Evolutionary conservation across 2,329 filamentous ascomycete species (phyloP).

Genomic region (Bipolaris gigantea): DNA sequence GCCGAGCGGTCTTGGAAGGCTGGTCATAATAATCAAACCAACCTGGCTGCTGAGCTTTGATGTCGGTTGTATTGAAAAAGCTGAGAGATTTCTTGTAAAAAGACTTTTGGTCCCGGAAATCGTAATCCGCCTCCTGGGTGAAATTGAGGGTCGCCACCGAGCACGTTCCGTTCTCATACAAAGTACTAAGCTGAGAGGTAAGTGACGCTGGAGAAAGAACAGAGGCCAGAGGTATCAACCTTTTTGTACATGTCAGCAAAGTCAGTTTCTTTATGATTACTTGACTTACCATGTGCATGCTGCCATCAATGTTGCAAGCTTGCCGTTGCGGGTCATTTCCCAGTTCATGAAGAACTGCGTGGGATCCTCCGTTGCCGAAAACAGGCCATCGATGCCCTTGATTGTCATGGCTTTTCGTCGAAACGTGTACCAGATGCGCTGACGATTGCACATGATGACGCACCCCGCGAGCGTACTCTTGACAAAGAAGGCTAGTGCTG

Average conservation of each 20-base stretch:
- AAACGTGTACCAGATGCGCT: constrained; percentile 45
- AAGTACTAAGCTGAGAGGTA: constrained; percentile 34
- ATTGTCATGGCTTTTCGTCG: constrained; percentile 43
- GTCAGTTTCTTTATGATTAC: not conserved
- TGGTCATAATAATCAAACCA: constrained; percentile 46
- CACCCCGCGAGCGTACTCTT: constrained; percentile 42
- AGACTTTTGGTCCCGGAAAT: constrained; percentile 33
- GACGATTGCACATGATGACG: constrained; percentile 42
- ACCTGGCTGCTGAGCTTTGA: constrained; percentile 16
- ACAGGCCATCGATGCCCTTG: constrained; percentile 43
- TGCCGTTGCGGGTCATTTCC: constrained; percentile 43
- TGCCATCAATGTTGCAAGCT: constrained; percentile 43
- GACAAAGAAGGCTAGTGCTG: constrained; percentile 44
- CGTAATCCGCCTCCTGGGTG: constrained; percentile 31
- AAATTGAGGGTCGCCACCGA: constrained; percentile 39
- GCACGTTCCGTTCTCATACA: constrained; percentile 23
- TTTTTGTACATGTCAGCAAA: constrained; percentile 8
- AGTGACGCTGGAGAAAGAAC: constrained; percentile 43
- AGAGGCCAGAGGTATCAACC: constrained; percentile 44
- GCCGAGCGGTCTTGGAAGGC: constrained; percentile 39
- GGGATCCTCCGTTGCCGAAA: constrained; percentile 42
- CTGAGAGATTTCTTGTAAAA: constrained; percentile 28
- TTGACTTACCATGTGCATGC: constrained; percentile 37
- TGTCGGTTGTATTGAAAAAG: constrained; percentile 44
- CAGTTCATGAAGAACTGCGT: constrained; percentile 38